A percentile compares a stretch with the other conserved stretches of the same genome.
Conservation (phyloP, 257 asterid species). For the Solanum microdontum region DNA sequence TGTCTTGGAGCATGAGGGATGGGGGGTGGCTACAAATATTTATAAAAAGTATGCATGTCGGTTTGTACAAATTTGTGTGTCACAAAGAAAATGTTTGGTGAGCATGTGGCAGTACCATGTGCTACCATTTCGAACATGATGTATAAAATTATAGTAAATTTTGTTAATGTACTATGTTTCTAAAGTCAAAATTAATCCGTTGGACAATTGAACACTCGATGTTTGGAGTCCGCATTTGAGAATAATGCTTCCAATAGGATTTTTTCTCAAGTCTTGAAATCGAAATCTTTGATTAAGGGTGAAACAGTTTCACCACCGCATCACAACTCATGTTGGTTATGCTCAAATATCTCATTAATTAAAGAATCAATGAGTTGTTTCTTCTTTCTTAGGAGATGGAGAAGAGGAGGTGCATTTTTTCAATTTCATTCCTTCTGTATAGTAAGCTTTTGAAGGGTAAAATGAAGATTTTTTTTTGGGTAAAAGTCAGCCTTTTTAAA, state of each 20-base stretch:
- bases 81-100: slow-evolving; percentile 1
- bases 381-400: background rate
- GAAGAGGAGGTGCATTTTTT: background rate
- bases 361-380: background rate
- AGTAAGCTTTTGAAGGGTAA: background rate
- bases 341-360: background rate
- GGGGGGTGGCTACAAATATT: background rate
- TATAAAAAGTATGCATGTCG: background rate
- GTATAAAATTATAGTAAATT: background rate
- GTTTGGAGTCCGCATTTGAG: too few species aligned
- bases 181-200: slow-evolving; percentile 1
- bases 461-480: background rate
- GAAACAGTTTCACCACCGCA: too few species aligned
- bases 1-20: background rate
- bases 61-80: background rate
- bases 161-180: slow-evolving; percentile 1
- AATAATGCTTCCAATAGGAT: background rate
- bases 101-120: slow-evolving; percentile 22
- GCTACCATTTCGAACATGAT: slow-evolving; percentile 15
- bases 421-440: background rate
- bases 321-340: too few species aligned
- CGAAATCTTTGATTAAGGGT: fast-evolving
- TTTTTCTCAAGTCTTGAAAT: fast-evolving
- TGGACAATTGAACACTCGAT: background rate
- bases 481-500: background rate